Evolutionary conservation across 345 rosid genomes (phyloP).

Genomic region (Populus ilicifolia): DNA sequence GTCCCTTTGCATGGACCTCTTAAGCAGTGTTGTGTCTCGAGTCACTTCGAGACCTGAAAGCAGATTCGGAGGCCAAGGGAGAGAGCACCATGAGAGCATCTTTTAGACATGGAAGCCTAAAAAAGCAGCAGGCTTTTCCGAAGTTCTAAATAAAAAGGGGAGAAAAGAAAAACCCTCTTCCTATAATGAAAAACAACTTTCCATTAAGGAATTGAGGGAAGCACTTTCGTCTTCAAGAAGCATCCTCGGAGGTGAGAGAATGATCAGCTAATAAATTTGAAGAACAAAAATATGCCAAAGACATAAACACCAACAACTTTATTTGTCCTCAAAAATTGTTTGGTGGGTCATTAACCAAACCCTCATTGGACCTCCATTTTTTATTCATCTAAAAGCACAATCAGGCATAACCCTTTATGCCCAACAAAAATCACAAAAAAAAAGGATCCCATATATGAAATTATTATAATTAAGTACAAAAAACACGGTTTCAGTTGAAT

Average conservation of each 20-base stretch:
- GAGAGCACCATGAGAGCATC: constrained; percentile 34
- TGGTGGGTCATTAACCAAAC: too few species aligned
- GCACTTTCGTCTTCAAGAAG: constrained; percentile 57
- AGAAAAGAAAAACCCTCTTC: neutral
- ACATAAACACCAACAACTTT: too few species aligned
- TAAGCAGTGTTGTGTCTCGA: constrained; percentile 25
- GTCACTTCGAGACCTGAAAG: constrained; percentile 44
- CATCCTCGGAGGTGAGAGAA: constrained; percentile 42
- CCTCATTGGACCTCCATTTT: too few species aligned
- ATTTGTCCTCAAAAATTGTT: too few species aligned
- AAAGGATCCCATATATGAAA: too few species aligned
- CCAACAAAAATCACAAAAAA: too few species aligned
- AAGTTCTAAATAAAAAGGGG: constrained; percentile 6
- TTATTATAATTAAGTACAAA: too few species aligned
- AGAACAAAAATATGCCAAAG: constrained; percentile 23
- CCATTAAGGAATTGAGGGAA: constrained; percentile 35
- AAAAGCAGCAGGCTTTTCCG: constrained; percentile 39
- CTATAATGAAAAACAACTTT: constrained; percentile 47
- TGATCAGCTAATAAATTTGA: constrained; percentile 12
- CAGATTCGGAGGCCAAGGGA: constrained; percentile 34
- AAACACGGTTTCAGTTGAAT: too few species aligned
- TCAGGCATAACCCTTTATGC: too few species aligned
- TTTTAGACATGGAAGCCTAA: constrained; percentile 40
- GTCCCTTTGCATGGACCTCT: constrained; percentile 20
- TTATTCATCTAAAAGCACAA: too few species aligned